Evolutionary conservation across 495 filamentous ascomycete genomes (phyloP), one percentile per base, ranked within the genome.

Genomic region (Clohesyomyces aquaticus): DNA sequence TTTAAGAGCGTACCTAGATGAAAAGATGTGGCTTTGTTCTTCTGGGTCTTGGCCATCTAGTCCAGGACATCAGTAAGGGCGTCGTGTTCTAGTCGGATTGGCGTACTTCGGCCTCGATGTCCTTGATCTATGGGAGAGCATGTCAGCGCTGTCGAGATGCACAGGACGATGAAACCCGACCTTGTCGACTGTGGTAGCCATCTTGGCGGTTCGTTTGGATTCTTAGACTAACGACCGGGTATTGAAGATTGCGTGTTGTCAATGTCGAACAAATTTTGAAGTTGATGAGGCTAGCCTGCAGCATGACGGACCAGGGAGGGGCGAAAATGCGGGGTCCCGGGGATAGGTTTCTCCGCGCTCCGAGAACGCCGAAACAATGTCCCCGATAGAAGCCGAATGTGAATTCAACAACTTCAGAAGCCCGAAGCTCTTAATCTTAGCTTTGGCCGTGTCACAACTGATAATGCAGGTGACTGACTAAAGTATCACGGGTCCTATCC

Each of bases 131-230:
- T 76, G 65, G 41, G 59, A 55, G 32, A 29, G 63, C 69, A 61
- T 63, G 61, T 68, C 55, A 67, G 63, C 49, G 50, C 28, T 46
- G 9, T 18, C 28, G 2, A 2, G n/a, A 43, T 28, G 19, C 28
- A 0, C 14, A 0, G 22, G 25, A 26, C 41, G 18, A 28, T 19
- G 35, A 19, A 43, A 8, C 50, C 56, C 52, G 73, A 91, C 91
- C 89, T 97, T 97, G 60, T 97, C 93, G 72, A 95, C 91, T 43
- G 92, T 97, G 62, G 93, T 97, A 82, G 92, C 82, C 92, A 97
- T 97, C 65, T 77, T 91, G 82, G 76, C 25, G 49, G 43, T 27
- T 55, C 25, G 49, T 52, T 27, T 55, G 9, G 10, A n/a, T 43
- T 3, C n/a, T 27, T 25, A 50, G 53, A 23, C 35, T 54, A 18